Percentiles rank a stretch among this genome's conserved stretches.
These are phyloP conservation scores for Bjerkandera adusta DNA, from an alignment of 1,284 basidiomycete genomes.

Conservation along the genomic window DNA sequence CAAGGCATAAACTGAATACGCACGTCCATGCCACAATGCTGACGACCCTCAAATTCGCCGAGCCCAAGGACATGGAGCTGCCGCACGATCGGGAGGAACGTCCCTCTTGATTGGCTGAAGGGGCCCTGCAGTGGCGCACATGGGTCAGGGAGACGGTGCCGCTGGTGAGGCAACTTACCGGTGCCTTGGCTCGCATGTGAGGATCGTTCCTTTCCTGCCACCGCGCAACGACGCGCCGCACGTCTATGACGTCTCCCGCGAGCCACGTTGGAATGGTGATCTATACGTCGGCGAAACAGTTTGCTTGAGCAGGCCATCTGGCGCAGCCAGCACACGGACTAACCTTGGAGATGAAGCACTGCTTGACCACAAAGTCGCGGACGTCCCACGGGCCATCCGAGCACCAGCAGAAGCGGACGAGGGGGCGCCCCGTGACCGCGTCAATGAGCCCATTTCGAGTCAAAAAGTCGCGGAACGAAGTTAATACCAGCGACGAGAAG, in stretches of 20 bases:
- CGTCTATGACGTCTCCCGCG: conserved; percentile 67
- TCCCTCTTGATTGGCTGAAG: conserved; percentile 28
- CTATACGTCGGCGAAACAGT: conserved; percentile 36
- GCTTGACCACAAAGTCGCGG: conserved; percentile 83
- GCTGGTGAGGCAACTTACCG: conserved; percentile 6
- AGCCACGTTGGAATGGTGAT: conserved; percentile 69
- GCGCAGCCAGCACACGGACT: conserved; percentile 22
- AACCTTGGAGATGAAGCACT: conserved; percentile 82
- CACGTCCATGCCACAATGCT: conserved; percentile 88
- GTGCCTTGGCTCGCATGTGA: conserved; percentile 22
- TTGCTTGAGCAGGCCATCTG: neutral
- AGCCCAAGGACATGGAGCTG: conserved; percentile 61
- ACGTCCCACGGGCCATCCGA: conserved; percentile 83
- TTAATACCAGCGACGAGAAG: conserved; percentile 69
- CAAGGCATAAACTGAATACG: conserved; percentile 38
- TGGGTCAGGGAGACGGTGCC: neutral
- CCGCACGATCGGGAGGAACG: conserved; percentile 57
- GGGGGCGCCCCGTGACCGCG: conserved; percentile 47
- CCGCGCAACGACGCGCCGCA: conserved; percentile 55
- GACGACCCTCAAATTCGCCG: conserved; percentile 72
- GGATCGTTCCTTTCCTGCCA: conserved; percentile 32
- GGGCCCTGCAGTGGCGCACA: conserved; percentile 13
- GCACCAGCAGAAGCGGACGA: conserved; percentile 71
- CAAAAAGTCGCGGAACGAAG: conserved; percentile 66
- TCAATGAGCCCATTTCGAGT: conserved; percentile 64